Conservation (phyloP, 1,139 yeast species). For the Suhomyces atakaporum region DNA sequence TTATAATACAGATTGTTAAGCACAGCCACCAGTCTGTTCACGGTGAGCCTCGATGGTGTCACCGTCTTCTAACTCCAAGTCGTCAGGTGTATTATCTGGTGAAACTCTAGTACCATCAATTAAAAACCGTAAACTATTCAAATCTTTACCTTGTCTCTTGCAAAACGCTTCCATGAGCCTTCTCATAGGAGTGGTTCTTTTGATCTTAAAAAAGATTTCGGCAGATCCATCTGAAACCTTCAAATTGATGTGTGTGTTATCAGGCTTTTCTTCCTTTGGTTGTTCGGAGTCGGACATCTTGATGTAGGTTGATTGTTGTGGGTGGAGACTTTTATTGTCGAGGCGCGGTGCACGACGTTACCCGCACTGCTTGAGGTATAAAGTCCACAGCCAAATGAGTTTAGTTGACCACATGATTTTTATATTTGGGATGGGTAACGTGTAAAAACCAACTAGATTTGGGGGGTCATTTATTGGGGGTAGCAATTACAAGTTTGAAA, state of each 20-base stretch:
- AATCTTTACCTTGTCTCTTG: constrained; percentile 92
- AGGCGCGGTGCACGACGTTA: constrained; percentile 9
- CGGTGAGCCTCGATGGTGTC: constrained; percentile 98
- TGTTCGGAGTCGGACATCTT: constrained; percentile 43
- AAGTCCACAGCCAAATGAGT: too few species aligned
- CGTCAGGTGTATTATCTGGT: constrained; percentile 89
- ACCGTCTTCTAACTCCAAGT: constrained; percentile 88
- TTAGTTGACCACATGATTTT: too few species aligned
- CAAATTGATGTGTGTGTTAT: constrained; percentile 80
- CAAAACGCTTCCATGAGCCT: constrained; percentile 98
- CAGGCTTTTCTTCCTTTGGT: constrained; percentile 62
- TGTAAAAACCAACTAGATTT: too few species aligned
- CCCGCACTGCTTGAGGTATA: constrained; percentile 1
- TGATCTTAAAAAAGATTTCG: constrained; percentile 94
- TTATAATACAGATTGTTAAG: constrained; percentile 5
- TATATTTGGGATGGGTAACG: too few species aligned
- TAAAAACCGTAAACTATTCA: constrained; percentile 80
- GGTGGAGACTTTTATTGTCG: constrained; percentile 1
- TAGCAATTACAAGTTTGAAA: too few species aligned
- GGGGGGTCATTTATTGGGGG: too few species aligned
- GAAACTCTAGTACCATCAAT: constrained; percentile 91
- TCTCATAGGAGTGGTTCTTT: constrained; percentile 86
- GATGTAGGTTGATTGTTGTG: constrained; percentile 8
- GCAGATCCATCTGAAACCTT: constrained; percentile 92
- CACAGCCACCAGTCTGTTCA: constrained; percentile 76